Evolutionary conservation across 768 basidiomycete species (phyloP).

Genomic region (Boletus sensibilis): DNA sequence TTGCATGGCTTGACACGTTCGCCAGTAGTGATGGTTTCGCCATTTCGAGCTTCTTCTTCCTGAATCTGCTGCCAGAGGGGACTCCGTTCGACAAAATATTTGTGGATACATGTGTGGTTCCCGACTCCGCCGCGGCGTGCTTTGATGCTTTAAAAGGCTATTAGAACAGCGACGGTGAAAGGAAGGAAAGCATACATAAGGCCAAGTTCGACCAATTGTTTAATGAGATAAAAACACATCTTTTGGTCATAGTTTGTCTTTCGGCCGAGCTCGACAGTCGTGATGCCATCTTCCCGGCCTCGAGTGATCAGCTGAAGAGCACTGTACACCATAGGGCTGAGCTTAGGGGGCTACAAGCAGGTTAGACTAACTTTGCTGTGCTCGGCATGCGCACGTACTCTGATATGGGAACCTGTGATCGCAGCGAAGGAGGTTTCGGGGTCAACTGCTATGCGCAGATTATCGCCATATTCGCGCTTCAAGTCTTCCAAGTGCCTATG

Average conservation of each 20-base stretch:
- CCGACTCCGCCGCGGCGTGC: constrained; percentile 76
- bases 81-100: constrained; percentile 76
- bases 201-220: constrained; percentile 69
- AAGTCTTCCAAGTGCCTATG: constrained; percentile 57
- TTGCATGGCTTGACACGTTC: constrained; percentile 12
- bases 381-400: constrained; percentile 46
- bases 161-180: neutral
- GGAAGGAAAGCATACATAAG: constrained; percentile 54
- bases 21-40: constrained; percentile 16
- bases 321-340: constrained; percentile 83
- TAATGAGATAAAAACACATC: constrained; percentile 83
- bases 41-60: constrained; percentile 57
- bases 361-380: constrained; percentile 7
- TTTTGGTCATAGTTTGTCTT: constrained; percentile 85
- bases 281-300: constrained; percentile 72
- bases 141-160: constrained; percentile 52
- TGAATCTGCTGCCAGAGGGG: constrained; percentile 75
- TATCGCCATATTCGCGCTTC: constrained; percentile 54
- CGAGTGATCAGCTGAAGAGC: constrained; percentile 83
- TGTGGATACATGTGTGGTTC: constrained; percentile 77
- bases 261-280: constrained; percentile 74
- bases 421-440: constrained; percentile 73
- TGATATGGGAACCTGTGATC: constrained; percentile 81
- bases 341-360: constrained; percentile 59
- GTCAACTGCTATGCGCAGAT: constrained; percentile 72